Conservation (phyloP, 495 filamentous ascomycete species). For the Bombardia bombarda region DNA sequence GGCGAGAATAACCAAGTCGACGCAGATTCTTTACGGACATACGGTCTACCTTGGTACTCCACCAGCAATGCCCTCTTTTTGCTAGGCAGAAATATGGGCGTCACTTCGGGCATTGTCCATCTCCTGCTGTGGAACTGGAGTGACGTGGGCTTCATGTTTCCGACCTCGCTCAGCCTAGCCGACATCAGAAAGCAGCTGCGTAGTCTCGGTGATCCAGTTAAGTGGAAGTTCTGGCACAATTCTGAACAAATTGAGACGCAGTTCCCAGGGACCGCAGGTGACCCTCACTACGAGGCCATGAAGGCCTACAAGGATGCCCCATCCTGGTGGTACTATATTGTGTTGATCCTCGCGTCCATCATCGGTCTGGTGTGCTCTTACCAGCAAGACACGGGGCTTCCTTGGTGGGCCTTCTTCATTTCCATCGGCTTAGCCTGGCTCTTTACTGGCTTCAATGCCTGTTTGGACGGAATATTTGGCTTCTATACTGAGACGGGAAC, state of each 20-base stretch:
- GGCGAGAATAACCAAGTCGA: slow-evolving; percentile 29
- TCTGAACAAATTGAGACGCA: background rate
- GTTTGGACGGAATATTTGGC: slow-evolving; percentile 28
- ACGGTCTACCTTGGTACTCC: slow-evolving; percentile 33
- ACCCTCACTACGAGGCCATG: slow-evolving; percentile 42
- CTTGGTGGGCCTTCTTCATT: slow-evolving; percentile 48
- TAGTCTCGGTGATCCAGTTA: slow-evolving; percentile 1
- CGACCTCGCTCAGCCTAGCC: slow-evolving; percentile 13
- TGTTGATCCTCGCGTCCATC: slow-evolving; percentile 37
- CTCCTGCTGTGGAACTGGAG: slow-evolving; percentile 28
- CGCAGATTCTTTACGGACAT: slow-evolving; percentile 15
- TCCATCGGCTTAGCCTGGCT: slow-evolving; percentile 24
- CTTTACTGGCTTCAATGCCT: slow-evolving; percentile 23
- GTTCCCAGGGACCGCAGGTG: slow-evolving; percentile 14
- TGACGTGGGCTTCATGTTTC: slow-evolving; percentile 14
- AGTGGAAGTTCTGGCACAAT: slow-evolving; percentile 4
- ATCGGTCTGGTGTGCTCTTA: slow-evolving; percentile 40
- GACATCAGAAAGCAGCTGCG: slow-evolving; percentile 1
- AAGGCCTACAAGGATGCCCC: slow-evolving; percentile 40
- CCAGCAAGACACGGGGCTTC: slow-evolving; percentile 40
- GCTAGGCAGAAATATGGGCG: slow-evolving; percentile 29
- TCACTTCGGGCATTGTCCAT: slow-evolving; percentile 35
- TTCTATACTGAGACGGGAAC: slow-evolving; percentile 25
- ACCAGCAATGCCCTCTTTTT: slow-evolving; percentile 31
- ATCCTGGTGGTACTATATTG: slow-evolving; percentile 42